Evolutionary conservation across 2,329 filamentous ascomycete species (phyloP).

Genomic region (Sclerotiophoma versabilis): DNA sequence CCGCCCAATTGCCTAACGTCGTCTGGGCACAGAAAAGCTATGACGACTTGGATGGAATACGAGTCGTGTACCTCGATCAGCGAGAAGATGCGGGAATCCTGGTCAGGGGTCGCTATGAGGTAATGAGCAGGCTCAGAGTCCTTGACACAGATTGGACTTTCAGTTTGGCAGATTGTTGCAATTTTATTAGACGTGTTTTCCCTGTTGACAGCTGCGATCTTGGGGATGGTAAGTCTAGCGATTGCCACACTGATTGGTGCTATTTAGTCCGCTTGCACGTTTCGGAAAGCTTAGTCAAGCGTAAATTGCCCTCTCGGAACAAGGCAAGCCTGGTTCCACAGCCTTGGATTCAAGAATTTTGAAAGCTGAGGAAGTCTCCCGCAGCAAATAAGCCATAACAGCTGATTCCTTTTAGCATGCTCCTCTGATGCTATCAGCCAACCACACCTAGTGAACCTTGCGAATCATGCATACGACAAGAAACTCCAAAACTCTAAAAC

Average conservation of each 20-base stretch:
- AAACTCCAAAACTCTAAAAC: too few species aligned
- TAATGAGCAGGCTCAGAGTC: not conserved
- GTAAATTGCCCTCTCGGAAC: not conserved
- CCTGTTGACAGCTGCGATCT: not conserved
- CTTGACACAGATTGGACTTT: not conserved
- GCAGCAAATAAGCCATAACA: too few species aligned
- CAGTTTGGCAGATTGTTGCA: constrained; percentile 1
- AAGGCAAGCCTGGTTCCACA: not conserved
- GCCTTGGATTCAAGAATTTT: too few species aligned
- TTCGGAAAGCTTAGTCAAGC: not conserved
- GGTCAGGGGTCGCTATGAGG: not conserved
- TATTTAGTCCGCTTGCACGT: not conserved
- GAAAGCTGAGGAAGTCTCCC: too few species aligned
- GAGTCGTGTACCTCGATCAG: not conserved
- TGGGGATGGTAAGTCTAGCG: constrained; percentile 9
- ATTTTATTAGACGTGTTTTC: not conserved
- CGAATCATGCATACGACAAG: too few species aligned
- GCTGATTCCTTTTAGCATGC: too few species aligned
- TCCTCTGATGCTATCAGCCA: too few species aligned
- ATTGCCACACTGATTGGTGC: constrained; percentile 8
- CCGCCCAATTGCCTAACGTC: constrained; percentile 4
- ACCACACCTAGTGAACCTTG: too few species aligned
- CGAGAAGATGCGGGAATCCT: not conserved
- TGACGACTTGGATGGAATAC: not conserved
- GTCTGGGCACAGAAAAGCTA: constrained; percentile 9